Evolutionary conservation across 2,329 filamentous ascomycete genomes (phyloP), one percentile per base, ranked within the genome.

Genomic region (Cyphellophora europaea): DNA sequence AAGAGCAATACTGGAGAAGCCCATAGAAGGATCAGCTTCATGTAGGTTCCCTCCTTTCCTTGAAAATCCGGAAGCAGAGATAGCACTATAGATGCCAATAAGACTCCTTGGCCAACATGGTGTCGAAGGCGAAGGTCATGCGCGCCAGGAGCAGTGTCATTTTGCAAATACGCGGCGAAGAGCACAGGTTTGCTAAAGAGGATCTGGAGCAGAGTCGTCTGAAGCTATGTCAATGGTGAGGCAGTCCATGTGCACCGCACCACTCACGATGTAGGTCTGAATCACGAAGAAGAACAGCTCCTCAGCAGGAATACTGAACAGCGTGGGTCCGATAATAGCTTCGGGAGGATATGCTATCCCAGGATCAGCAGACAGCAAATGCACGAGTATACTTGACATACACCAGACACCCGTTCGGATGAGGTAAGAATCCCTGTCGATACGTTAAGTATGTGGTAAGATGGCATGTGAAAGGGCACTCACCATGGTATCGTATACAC

Each of bases 251-350:
- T 15, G 28, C 17, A 19, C 13, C n/a, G 10, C 6, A n/a, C 10
- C 2, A 49, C 49, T 36, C 8, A 52, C 53, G 27, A 75, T 82
- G 55, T 82, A 85, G 1, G 81, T 85, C 57, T 86, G 82, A 15
- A 86, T 72, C 13, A 82, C 58, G 53, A 86, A 86, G 66, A 86
- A 86, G 58, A 85, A 85, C 4, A 85, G 57, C 53, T 86, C 81
- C 49, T 86, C 82, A 4, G 69, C 54, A 0, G 82, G 81, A 12
- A 86, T 81, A n/a, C 63, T 61, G 48, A 72, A 73, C 11, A 83
- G 52, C 1, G 66, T 77, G 0, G 66, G 66, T 0, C 81, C 82
- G 21, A 79, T 49, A 19, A 85, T 71, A 13, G 72, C 79, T 49
- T 75, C 62, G 8, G 66, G 58, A 2, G 81, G 80, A 49, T 85